Conservation (phyloP, 1,284 basidiomycete species). For the Fomitopsis palustris region DNA sequence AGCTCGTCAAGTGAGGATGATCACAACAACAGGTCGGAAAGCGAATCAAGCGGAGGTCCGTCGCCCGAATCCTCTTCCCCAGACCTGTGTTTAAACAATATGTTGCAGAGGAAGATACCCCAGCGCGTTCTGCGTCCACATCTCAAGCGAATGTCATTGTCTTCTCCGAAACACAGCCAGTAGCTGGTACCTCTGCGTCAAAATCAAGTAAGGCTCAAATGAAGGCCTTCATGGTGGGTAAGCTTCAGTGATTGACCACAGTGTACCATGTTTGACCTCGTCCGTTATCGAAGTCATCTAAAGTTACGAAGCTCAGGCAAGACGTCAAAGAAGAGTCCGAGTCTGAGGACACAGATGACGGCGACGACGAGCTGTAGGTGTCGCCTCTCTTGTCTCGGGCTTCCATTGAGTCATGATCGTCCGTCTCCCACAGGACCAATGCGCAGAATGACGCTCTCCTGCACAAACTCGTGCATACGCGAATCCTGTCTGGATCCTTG, state of each 20-base stretch:
- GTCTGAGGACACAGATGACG: constrained; percentile 21
- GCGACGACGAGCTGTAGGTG: constrained; percentile 48
- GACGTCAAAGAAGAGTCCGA: constrained; percentile 25
- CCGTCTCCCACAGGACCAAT: constrained; percentile 53
- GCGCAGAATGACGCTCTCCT: constrained; percentile 70
- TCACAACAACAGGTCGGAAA: constrained; percentile 1
- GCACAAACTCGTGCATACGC: constrained; percentile 74
- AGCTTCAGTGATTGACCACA: constrained; percentile 5
- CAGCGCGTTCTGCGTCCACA: neutral
- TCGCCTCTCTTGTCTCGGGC: constrained; percentile 2
- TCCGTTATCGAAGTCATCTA: constrained; percentile 57
- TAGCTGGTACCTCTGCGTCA: constrained; percentile 9
- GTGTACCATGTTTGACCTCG: constrained; percentile 4
- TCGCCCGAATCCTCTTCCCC: neutral
- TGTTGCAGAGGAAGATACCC: neutral
- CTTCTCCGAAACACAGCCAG: constrained; percentile 43
- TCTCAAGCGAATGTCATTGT: constrained; percentile 45
- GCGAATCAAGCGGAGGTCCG: constrained; percentile 6
- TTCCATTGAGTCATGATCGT: constrained; percentile 1
- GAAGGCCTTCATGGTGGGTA: constrained; percentile 71
- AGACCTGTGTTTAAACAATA: neutral
- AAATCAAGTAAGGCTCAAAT: constrained; percentile 36
- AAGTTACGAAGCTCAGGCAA: constrained; percentile 55
- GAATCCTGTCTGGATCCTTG: constrained; percentile 68
- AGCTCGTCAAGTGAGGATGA: constrained; percentile 4